Base-by-base conservation (phyloP, 1,139 yeast species). In the Debaryomyces nepalensis region DNA sequence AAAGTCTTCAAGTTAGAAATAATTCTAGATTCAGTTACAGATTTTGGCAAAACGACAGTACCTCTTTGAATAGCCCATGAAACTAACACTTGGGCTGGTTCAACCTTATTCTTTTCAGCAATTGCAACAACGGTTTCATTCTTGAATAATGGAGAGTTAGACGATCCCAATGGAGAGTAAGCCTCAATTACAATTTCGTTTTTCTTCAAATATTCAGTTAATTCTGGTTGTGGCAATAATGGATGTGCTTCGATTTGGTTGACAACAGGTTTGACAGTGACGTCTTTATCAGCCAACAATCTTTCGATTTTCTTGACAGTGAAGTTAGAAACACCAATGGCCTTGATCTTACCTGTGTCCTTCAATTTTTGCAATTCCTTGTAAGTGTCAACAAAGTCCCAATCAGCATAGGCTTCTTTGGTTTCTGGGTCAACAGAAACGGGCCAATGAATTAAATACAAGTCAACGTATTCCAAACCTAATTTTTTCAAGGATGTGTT, bases 381-480 rank as follows among this genome's bases (percentile, higher is more conserved):
- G 81, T 87, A 89, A 40, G 96, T 82, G 58, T 86, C 81, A 47
- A 81, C 63, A 52, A 73, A 78, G 55, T 73, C 68, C 79, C 85
- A 82, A 40, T 71, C 75, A 1, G 43, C 30, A 64, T 64, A 54
- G 63, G 66, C 45, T 16, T 46, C 33, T 4, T 53, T 49, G 26
- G 57, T 49, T 10, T 42, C 46, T 3, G 63, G 57, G 41, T 75
- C 71, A 45, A 79, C 59, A 1, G 87, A 75, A 40, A 79, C 73
- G 4, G 97, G 97, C 96, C 96, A 89, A 67, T 91, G 97, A 58
- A 88, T 77, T 60, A 90, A 75, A 62, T 84, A 84, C 54, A 90
- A 72, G 61, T 90, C 97, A 44, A 90, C 83, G 56, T 90, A 90
- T 42, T 87, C 95, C 52, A 87, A 66, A 2, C 84, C 84, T 53